phyloP scores from a whole-genome alignment of 2,329 filamentous ascomycete genomes.

The Aspergillus sp. region DNA sequence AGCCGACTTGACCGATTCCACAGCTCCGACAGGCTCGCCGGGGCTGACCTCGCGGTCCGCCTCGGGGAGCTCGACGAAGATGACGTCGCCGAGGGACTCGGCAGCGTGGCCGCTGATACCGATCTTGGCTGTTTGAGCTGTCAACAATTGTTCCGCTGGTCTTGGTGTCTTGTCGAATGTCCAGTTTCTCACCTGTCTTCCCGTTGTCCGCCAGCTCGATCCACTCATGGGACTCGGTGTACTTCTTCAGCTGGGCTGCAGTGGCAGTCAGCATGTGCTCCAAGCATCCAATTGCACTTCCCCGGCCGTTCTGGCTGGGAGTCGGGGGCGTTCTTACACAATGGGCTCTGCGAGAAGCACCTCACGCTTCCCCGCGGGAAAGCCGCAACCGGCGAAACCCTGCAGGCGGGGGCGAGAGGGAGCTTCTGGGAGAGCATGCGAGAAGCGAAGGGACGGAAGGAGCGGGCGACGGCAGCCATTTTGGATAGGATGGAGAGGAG shows the following conservation, averaged over 20 bases:
- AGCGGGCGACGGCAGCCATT: slow-evolving; percentile 31
- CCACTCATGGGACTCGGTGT: slow-evolving; percentile 98
- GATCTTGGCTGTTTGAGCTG: slow-evolving; percentile 48
- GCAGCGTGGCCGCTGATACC: slow-evolving; percentile 91
- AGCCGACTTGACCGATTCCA: slow-evolving; percentile 98
- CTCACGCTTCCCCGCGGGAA: slow-evolving; percentile 34
- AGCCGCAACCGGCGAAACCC: slow-evolving; percentile 25
- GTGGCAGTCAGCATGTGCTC: slow-evolving; percentile 14
- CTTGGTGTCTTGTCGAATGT: slow-evolving; percentile 1
- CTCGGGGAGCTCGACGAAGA: slow-evolving; percentile 89
- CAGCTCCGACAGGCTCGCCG: slow-evolving; percentile 82
- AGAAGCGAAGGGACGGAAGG: slow-evolving; percentile 28
- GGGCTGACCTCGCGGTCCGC: slow-evolving; percentile 57
- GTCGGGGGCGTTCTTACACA: slow-evolving; percentile 21
- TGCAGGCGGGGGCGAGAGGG: slow-evolving; percentile 20
- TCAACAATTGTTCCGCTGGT: slow-evolving; percentile 1
- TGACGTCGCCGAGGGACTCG: slow-evolving; percentile 85
- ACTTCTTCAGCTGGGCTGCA: slow-evolving; percentile 56
- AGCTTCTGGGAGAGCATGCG: slow-evolving; percentile 29
- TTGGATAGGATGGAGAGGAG: slow-evolving; percentile 7
- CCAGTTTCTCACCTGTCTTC: slow-evolving; percentile 52
- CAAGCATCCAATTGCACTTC: slow-evolving; percentile 3
- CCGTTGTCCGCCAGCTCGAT: slow-evolving; percentile 76
- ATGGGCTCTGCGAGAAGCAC: slow-evolving; percentile 34
- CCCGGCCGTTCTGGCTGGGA: not conserved